Base-by-base conservation (phyloP, 495 filamentous ascomycete genomes). In the Penicillium fimorum region DNA sequence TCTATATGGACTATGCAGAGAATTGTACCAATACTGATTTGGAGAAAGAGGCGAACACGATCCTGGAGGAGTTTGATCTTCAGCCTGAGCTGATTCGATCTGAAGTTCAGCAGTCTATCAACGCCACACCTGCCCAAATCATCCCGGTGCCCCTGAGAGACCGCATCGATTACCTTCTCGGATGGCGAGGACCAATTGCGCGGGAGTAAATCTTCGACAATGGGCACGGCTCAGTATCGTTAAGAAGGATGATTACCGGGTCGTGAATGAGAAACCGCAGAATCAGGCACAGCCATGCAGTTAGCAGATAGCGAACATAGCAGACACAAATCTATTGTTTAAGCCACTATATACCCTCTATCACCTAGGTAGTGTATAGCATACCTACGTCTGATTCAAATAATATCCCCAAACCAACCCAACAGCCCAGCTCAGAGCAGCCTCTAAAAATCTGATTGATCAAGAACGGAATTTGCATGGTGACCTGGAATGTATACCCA, bases 91-190 rank as follows among this genome's bases (percentile, higher is more conserved):
- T 17, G 4, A 4, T 24, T 33, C 43, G 44, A 22, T 1, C 25
- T 29, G 20, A 37, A 3, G 20, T 8, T 20, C 3, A 20, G 35
- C 42, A 30, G 17, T 5, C 20, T n/a, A 12, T 37, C 25, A 20
- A 45, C 17, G 29, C 35, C 9, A 11, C 20, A 18, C 40, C 20
- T 17, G 27, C 43, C 29, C n/a, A 22, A 10, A 22, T 18, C 7
- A 40, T 30, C 11, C 11, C 41, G 8, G 24, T 53, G 1, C 35
- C 57, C 3, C 29, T 69, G 35, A 61, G 72, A 37, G 72, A 76
- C 45, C 62, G 41, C 8, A 41, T 77, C 17, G 74, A 77, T 47
- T 72, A 73, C 40, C 48, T 68, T 53, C 63, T 75, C 30, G 74
- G 74, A 41, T 77, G 74, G 74, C 60, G 47, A 40, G 72, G 71